Conservation (phyloP, 2,329 filamentous ascomycete species). For the Fusarium sp. region DNA sequence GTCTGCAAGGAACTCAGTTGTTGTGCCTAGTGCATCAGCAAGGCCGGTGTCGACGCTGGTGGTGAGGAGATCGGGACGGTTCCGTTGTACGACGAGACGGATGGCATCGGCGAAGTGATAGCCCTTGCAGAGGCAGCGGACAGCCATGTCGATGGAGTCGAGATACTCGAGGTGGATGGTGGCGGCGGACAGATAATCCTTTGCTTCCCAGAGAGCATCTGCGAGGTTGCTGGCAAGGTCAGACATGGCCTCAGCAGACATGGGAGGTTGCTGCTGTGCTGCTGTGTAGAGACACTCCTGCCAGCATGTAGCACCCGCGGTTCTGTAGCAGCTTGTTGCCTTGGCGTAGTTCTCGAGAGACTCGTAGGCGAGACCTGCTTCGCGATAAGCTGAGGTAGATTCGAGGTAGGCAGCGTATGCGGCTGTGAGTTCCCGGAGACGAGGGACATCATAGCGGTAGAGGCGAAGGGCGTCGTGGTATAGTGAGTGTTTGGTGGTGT, state of each 20-base stretch:
- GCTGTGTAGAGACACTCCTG: slow-evolving; percentile 90
- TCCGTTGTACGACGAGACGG: slow-evolving; percentile 77
- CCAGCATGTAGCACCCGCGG: slow-evolving; percentile 84
- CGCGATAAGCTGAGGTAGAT: slow-evolving; percentile 81
- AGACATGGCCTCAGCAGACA: slow-evolving; percentile 71
- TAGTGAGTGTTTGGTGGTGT: slow-evolving; percentile 83
- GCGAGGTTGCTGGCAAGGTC: slow-evolving; percentile 82
- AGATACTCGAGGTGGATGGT: slow-evolving; percentile 88
- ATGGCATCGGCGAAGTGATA: slow-evolving; percentile 92
- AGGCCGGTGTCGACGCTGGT: slow-evolving; percentile 83
- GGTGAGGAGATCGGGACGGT: slow-evolving; percentile 73
- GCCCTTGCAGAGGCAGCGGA: slow-evolving; percentile 86
- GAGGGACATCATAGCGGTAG: slow-evolving; percentile 84
- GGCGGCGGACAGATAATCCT: slow-evolving; percentile 86
- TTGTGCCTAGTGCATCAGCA: slow-evolving; percentile 83
- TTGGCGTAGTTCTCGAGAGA: slow-evolving; percentile 81
- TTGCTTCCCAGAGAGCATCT: slow-evolving; percentile 84
- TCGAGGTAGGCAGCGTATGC: slow-evolving; percentile 86
- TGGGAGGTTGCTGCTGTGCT: slow-evolving; percentile 73
- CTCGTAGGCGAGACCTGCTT: slow-evolving; percentile 93
- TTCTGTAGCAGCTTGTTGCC: slow-evolving; percentile 87
- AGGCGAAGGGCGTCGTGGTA: slow-evolving; percentile 84
- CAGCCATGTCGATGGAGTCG: slow-evolving; percentile 76
- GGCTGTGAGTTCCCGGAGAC: slow-evolving; percentile 77
- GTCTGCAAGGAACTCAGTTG: slow-evolving; percentile 93